phyloP scores from a whole-genome alignment of 495 filamentous ascomycete species.

The Emericellopsis terricola region DNA sequence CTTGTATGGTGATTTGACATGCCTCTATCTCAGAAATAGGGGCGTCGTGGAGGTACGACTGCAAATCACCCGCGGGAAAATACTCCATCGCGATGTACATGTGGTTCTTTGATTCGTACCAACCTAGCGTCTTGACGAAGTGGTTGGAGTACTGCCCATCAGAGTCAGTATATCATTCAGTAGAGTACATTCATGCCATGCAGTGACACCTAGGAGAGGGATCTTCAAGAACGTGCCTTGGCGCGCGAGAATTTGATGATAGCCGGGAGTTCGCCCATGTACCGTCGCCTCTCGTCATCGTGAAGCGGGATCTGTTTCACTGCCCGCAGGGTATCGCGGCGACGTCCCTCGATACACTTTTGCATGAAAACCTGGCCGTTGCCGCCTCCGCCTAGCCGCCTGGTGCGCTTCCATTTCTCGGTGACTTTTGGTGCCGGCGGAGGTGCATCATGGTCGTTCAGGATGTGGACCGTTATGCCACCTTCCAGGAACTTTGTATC shows the following conservation, averaged over 20 bases:
- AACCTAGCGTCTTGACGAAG: slow-evolving; percentile 18
- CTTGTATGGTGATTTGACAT: slow-evolving; percentile 17
- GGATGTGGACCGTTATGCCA: too few species aligned
- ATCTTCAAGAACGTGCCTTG: too few species aligned
- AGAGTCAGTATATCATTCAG: background rate
- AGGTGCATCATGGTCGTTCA: too few species aligned
- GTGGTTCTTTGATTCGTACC: slow-evolving; percentile 15
- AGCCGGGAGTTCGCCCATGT: slow-evolving; percentile 20
- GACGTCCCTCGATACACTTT: slow-evolving; percentile 7
- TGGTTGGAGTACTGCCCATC: slow-evolving; percentile 4
- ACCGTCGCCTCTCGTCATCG: slow-evolving; percentile 7
- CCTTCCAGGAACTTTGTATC: too few species aligned
- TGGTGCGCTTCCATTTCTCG: slow-evolving; percentile 13
- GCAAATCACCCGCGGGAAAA: slow-evolving; percentile 15
- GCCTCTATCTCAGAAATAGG: slow-evolving; percentile 19
- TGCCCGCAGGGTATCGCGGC: slow-evolving; percentile 8
- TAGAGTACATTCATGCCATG: too few species aligned
- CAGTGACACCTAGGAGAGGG: too few species aligned
- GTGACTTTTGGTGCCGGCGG: too few species aligned
- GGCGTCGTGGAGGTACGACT: slow-evolving; percentile 7
- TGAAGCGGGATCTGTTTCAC: slow-evolving; percentile 11
- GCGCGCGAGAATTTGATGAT: slow-evolving; percentile 26
- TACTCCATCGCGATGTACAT: slow-evolving; percentile 28
- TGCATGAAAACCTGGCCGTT: slow-evolving; percentile 20
- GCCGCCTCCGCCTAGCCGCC: slow-evolving; percentile 11